Percentiles rank a stretch among this genome's conserved stretches.
These are phyloP conservation scores for Vinca minor DNA, from an alignment of 257 asterid genomes.

Conservation along the genomic window DNA sequence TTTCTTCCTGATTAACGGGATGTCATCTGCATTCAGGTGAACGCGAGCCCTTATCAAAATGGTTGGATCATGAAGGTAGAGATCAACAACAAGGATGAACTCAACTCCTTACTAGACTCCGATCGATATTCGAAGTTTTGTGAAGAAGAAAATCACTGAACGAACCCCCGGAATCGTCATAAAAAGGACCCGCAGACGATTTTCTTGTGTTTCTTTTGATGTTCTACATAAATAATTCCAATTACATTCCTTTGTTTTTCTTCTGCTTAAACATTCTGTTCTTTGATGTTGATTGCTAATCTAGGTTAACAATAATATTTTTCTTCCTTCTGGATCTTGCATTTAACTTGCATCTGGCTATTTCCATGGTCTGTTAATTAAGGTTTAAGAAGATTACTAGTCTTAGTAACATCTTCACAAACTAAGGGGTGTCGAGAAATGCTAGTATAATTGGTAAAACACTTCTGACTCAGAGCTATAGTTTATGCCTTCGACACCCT, in stretches of 20 bases:
- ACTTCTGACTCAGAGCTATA: too few relatives aligned
- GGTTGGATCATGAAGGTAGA: conserved; percentile 98
- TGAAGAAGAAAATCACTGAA: conserved; percentile 81
- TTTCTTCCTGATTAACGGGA: not conserved
- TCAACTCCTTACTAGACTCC: conserved; percentile 51
- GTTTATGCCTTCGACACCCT: too few relatives aligned
- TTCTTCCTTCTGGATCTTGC: not conserved
- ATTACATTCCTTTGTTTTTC: not conserved
- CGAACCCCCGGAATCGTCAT: not conserved
- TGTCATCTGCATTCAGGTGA: conserved; percentile 32
- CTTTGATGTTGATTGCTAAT: not conserved
- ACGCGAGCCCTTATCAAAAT: conserved; percentile 69
- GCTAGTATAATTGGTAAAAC: too few relatives aligned
- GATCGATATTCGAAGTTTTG: conserved; percentile 66
- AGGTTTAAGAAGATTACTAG: not conserved
- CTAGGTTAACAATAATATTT: not conserved
- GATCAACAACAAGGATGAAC: conserved; percentile 43
- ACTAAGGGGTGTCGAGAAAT: too few relatives aligned
- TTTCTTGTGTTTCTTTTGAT: not conserved
- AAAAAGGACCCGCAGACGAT: not conserved
- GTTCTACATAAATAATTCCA: not conserved
- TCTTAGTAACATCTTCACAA: not conserved
- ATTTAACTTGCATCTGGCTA: not conserved
- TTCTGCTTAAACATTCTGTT: not conserved
- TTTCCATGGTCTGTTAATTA: not conserved